Conservation (phyloP, 306 rosid species). For the Bauhinia variegata region DNA sequence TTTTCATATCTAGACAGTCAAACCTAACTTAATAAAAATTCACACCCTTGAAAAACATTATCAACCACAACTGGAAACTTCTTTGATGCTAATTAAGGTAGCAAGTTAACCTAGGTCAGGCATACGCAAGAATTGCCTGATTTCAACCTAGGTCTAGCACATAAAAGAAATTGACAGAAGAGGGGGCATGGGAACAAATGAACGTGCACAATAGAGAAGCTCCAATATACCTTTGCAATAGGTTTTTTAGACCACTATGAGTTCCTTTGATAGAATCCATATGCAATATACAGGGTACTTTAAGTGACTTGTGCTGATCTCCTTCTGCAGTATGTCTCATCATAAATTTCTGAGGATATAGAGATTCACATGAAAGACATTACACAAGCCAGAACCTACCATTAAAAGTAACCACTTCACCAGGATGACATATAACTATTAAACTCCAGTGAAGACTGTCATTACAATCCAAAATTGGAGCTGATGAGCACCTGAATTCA, state of each 20-base stretch:
- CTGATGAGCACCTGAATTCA: conserved; percentile 30
- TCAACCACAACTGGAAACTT: too few species aligned
- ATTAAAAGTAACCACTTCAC: conserved; percentile 59
- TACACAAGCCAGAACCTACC: conserved; percentile 50
- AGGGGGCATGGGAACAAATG: not conserved
- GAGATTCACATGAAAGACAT: conserved; percentile 9
- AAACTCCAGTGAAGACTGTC: conserved; percentile 85
- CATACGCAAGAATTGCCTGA: too few species aligned
- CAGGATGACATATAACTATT: conserved; percentile 77
- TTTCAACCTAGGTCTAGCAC: too few species aligned
- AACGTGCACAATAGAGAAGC: conserved; percentile 20
- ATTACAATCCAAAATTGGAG: conserved; percentile 41
- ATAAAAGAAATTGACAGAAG: too few species aligned
- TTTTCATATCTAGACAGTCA: not conserved
- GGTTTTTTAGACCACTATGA: conserved; percentile 70
- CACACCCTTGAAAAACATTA: too few species aligned
- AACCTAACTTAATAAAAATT: too few species aligned
- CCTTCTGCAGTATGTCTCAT: too few species aligned
- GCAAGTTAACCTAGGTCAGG: too few species aligned
- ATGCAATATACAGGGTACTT: conserved; percentile 78
- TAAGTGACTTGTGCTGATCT: conserved; percentile 42
- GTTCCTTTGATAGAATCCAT: conserved; percentile 83
- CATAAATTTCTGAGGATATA: conserved; percentile 30
- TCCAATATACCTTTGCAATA: conserved; percentile 69
- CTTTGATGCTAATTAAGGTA: too few species aligned